Base-by-base conservation (phyloP, 2,329 filamentous ascomycete species). In the Hirsutella rhossiliensis region DNA sequence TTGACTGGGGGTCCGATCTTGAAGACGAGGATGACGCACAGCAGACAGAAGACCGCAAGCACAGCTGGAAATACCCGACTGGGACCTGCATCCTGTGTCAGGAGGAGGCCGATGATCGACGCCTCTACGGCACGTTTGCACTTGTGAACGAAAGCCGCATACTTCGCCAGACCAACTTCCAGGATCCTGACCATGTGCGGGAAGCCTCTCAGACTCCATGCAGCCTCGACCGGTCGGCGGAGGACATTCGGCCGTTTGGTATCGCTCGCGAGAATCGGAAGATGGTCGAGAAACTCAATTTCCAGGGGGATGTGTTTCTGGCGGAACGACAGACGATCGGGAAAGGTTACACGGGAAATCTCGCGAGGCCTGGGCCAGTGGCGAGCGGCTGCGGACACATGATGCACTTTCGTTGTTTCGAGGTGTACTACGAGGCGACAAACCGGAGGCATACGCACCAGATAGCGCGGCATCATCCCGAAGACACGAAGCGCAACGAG, bases 391-490 rank as follows among this genome's bases (percentile, higher is more conserved):
- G 92, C 62, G 92, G 92, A 3, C 92, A 98, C 61, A 94, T 98
- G 56, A 98, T 98, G 92, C 92, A 98, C 62, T 97, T 86, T 60
- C 80, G 78, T 52, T 98, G 92, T 64, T 98, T 98, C 58, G 88
- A 96, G 56, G 78, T 84, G 36, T 98, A 97, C 57, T 84, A 87
- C 51, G 78, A 85, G 39, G 87, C 90, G 4, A 94, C 87, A 0
- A 73, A 82, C 43, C 76, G 89, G 47, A 78, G 92, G 34, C 94
- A 98, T 58, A 78, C 77, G 18, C 87, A 92, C 55, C 92, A 98
- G 60, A 95, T 98, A 61, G 89, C 92, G 8, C 78, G 92, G 13
- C 87, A 95, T 54, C 92, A 97, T 54, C 92, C 92, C 0, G 94
- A 98, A 60, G 76, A 82, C 44, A 73, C 87, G 2, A 71, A 75